Base-by-base conservation (phyloP, 192 early-diverging fungal genomes). In the Podila verticillata region DNA sequence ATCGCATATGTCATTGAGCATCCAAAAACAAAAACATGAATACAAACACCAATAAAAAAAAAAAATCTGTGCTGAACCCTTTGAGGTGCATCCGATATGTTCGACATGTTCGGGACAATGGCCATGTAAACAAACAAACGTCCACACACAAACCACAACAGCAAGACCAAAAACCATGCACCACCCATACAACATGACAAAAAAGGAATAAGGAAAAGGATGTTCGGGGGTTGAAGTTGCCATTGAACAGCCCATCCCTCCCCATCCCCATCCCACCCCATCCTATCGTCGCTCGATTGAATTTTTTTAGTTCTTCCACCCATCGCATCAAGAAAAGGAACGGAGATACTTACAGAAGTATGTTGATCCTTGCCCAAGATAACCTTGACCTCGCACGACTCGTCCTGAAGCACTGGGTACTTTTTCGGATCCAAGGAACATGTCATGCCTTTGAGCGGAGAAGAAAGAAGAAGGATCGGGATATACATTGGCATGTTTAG, bases 281-380 rank as follows among this genome's bases (percentile, higher is more conserved):
- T 39, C 36, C 36, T 44, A n/a, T 44, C 17, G 39, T 44, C 39
- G 39, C 39, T 15, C 39, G 39, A 44, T 44, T 44, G 39, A 44
- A 44, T 44, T 17, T 34, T 17, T 34, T 44, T 44, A 15, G 13
- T 44, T 44, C 39, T 15, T 44, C 13, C 39, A 17, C 17, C 39
- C 39, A 7, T 7, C 12, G 39, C 10, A 20, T 26, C 7, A 60
- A 32, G 15, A 32, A 26, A 32, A 30, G 57, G 24, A 20, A 7
- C 7, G 0, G 29, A 8, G 57, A 24, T 30, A 68, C 70, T 68
- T 80, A 80, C 77, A 19, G 77, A 80, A 12, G 77, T 80, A 47
- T 80, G 70, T 32, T 80, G 77, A 48, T 80, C 77, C 36, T 80
- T 80, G 32, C 77, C 77, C 17, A 80, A 61, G 24, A 80, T 30